Percentiles rank a stretch among this genome's conserved stretches.
Evolutionary conservation across 768 basidiomycete genomes (phyloP).

Genomic region (Tricholoma matsutake): DNA sequence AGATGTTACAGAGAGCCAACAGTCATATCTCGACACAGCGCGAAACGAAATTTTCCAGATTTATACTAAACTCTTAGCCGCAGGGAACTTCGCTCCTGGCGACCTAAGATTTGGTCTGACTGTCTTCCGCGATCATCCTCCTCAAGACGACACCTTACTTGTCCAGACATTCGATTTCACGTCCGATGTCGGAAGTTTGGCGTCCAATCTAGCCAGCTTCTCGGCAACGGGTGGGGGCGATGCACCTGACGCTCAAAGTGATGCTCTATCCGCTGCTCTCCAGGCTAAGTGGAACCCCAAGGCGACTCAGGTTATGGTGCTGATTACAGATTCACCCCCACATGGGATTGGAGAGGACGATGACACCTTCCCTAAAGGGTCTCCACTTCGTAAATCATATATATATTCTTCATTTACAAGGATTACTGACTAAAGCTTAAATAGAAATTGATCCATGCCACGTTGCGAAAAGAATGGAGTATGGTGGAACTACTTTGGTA

Average conservation of each 20-base stretch:
- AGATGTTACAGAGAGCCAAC: conserved; percentile 48
- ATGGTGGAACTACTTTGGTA: too few species aligned
- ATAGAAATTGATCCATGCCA: too few species aligned
- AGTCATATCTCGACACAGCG: conserved; percentile 38
- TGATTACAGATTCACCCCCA: conserved; percentile 58
- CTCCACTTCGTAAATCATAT: background rate
- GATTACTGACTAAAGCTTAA: too few species aligned
- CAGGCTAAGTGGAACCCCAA: conserved; percentile 46
- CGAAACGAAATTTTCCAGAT: conserved; percentile 50
- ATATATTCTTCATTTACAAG: too few species aligned
- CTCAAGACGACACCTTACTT: conserved; percentile 51
- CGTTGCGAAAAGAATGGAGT: too few species aligned
- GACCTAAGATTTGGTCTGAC: conserved; percentile 50
- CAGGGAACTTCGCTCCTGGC: conserved; percentile 42
- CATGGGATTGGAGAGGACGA: conserved; percentile 56
- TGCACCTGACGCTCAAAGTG: conserved; percentile 57
- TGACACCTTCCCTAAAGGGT: conserved; percentile 34
- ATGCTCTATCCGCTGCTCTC: conserved; percentile 47
- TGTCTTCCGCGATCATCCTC: conserved; percentile 56
- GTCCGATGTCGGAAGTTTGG: conserved; percentile 42
- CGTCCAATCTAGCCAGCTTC: conserved; percentile 39
- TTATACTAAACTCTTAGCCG: conserved; percentile 46
- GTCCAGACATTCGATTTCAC: conserved; percentile 52
- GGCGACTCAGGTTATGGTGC: conserved; percentile 51
- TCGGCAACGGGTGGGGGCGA: conserved; percentile 46